Base-by-base conservation (phyloP, 2,329 filamentous ascomycete species). In the Tympanopsis confertula region DNA sequence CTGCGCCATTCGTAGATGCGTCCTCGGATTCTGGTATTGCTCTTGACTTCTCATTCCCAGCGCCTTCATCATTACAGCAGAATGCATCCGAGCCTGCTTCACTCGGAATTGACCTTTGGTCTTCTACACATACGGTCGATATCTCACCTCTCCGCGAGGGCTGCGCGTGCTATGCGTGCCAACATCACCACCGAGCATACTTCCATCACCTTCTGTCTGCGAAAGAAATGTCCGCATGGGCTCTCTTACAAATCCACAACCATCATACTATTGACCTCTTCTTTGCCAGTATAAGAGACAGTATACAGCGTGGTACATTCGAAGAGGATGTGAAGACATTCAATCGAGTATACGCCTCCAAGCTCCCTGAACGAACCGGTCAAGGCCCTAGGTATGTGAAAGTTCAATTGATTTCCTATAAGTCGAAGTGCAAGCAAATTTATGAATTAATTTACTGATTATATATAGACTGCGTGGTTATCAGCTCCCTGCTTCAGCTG, bases 201-300 rank as follows among this genome's bases (percentile, higher is more conserved):
- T 51, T 82, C 20, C 69, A 76, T 40, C 78, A 82, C 52, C 61
- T 82, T 2, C 64, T 82, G 4, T 55, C 62, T 24, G 74, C 78
- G 2, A 81, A 78, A 46, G 78, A 82, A 50, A 82, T 82, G 78
- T 68, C 81, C 7, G 78, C 69, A 13, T 82, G 78, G 78, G 70
- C 74, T 0, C 59, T 82, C 5, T 61, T 82, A 4, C 77, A 82
- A 46, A 63, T 82, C 17, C 78, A 82, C 54, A 82, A 82, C 47
- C 67, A 75, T 45, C 61, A 68, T 38, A 54, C 69, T 12, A 61
- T 81, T 42, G 68, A 77, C 42, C 44, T 51, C 0, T 82, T 82
- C 56, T 82, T 82, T 51, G 50, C 55, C 0, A 60, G 55, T 3
- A 56, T 79, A 2, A 65, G 78, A 14, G 46, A 54, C 2, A 74